A percentile compares a stretch with the other conserved stretches of the same genome.
Conservation (phyloP, 2,329 filamentous ascomycete genomes). For the Fusarium cyanostomum region DNA sequence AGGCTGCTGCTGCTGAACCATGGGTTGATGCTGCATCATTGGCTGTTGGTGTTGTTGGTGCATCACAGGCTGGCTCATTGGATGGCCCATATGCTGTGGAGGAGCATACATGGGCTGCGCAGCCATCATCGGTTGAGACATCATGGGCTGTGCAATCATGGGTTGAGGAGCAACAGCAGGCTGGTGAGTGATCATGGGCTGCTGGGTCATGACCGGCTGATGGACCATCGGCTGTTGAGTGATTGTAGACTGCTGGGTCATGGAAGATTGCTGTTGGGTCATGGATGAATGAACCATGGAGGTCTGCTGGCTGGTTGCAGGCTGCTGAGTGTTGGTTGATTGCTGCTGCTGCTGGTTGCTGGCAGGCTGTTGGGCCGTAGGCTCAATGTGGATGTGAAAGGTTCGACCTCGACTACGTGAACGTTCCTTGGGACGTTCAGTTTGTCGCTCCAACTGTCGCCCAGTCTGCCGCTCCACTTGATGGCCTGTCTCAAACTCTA, state of each 20-base stretch:
- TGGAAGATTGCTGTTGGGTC: conserved; percentile 14
- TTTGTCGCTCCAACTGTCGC: conserved; percentile 28
- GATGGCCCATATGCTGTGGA: conserved; percentile 22
- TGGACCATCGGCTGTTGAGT: conserved; percentile 26
- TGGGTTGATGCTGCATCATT: conserved; percentile 20
- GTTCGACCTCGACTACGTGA: conserved; percentile 42
- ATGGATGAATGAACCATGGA: conserved; percentile 25
- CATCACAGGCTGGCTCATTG: conserved; percentile 14
- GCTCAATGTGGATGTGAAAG: conserved; percentile 44
- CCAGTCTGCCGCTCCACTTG: conserved; percentile 3
- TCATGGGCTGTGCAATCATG: conserved; percentile 29
- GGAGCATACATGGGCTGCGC: conserved; percentile 13
- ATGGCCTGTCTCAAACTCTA: conserved; percentile 18
- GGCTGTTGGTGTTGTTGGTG: conserved; percentile 25
- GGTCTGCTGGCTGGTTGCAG: conserved; percentile 10
- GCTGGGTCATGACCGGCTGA: conserved; percentile 26
- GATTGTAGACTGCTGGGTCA: conserved; percentile 17
- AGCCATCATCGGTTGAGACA: conserved; percentile 19
- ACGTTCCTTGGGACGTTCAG: conserved; percentile 33
- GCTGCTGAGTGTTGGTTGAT: conserved; percentile 8
- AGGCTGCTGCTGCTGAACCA: conserved; percentile 16
- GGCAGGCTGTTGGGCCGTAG: conserved; percentile 25
- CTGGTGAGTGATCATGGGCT: conserved; percentile 21
- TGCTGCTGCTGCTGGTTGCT: conserved; percentile 25
- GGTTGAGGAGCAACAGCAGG: conserved; percentile 31